Evolutionary conservation across 108 stramenopile genomes (phyloP).

Genomic region (Skeletonema tropicum): DNA sequence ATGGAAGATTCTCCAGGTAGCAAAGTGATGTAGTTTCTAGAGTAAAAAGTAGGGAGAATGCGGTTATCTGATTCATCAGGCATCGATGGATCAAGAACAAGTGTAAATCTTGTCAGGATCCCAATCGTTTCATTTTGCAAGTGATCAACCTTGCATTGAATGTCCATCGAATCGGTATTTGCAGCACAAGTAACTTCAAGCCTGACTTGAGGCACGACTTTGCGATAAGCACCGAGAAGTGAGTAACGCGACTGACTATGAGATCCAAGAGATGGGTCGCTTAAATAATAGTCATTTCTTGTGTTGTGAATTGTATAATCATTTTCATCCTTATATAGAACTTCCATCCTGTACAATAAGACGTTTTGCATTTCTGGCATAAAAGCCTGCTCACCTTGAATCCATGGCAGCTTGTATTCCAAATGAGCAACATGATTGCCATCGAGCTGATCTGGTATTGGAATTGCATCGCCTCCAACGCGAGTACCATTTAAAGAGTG

Average conservation of each 20-base stretch:
- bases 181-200: slow-evolving; percentile 22
- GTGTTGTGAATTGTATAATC: neutral
- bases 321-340: neutral
- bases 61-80: slow-evolving; percentile 6
- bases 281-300: slow-evolving; percentile 31
- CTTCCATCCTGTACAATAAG: slow-evolving; percentile 25
- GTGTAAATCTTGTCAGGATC: slow-evolving; percentile 33
- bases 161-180: slow-evolving; percentile 1
- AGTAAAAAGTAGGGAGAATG: slow-evolving; percentile 27
- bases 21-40: slow-evolving; percentile 30
- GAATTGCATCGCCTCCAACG: slow-evolving; percentile 10
- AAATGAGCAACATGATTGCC: slow-evolving; percentile 28
- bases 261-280: slow-evolving; percentile 12
- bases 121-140: neutral
- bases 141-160: slow-evolving; percentile 25
- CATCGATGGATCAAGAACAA: slow-evolving; percentile 2
- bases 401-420: slow-evolving; percentile 21
- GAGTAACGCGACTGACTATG: slow-evolving; percentile 25
- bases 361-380: slow-evolving; percentile 12
- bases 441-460: neutral
- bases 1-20: slow-evolving; percentile 24
- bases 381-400: neutral
- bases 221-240: slow-evolving; percentile 24
- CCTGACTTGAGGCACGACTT: slow-evolving; percentile 10
- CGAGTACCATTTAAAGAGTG: slow-evolving; percentile 28